A percentile compares a stretch with the other conserved stretches of the same genome.
Conservation (phyloP, 2,329 filamentous ascomycete genomes). For the Beauveria caledonica region DNA sequence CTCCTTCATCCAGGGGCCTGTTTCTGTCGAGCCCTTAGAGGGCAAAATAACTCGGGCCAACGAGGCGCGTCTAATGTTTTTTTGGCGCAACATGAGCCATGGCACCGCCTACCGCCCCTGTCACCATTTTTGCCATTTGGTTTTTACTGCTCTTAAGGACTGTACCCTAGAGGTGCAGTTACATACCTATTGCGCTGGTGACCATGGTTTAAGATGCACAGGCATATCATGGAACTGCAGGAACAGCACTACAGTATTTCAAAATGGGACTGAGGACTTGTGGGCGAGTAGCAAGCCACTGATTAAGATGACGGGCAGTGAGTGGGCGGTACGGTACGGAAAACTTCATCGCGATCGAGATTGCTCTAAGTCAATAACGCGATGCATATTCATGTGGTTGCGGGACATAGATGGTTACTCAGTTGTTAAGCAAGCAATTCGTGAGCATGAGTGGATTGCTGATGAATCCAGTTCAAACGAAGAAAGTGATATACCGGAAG, state of each 20-base stretch:
- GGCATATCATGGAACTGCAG: constrained; percentile 9
- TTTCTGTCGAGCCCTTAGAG: not conserved
- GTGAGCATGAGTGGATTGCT: constrained; percentile 10
- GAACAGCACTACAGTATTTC: not conserved
- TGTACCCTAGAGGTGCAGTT: constrained; percentile 14
- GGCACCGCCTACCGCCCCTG: constrained; percentile 5
- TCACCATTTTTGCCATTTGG: constrained; percentile 10
- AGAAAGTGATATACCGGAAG: constrained; percentile 6
- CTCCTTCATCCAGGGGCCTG: not conserved
- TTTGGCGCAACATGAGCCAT: constrained; percentile 5
- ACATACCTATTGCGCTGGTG: constrained; percentile 2
- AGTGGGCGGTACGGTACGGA: not conserved
- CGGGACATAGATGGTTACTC: constrained; percentile 11
- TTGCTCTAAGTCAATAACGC: constrained; percentile 3
- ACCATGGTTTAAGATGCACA: constrained; percentile 11
- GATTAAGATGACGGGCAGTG: not conserved
- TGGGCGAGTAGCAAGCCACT: not conserved
- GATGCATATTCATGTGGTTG: constrained; percentile 11
- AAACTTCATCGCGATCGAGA: constrained; percentile 1
- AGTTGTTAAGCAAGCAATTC: constrained; percentile 10
- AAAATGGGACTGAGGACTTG: constrained; percentile 42
- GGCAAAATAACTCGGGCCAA: not conserved
- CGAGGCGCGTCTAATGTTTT: constrained; percentile 12
- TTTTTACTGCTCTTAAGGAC: constrained; percentile 6
- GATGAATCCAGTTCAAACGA: constrained; percentile 10